phyloP scores from a whole-genome alignment of 768 basidiomycete species.

The Amanita polypyramis region DNA sequence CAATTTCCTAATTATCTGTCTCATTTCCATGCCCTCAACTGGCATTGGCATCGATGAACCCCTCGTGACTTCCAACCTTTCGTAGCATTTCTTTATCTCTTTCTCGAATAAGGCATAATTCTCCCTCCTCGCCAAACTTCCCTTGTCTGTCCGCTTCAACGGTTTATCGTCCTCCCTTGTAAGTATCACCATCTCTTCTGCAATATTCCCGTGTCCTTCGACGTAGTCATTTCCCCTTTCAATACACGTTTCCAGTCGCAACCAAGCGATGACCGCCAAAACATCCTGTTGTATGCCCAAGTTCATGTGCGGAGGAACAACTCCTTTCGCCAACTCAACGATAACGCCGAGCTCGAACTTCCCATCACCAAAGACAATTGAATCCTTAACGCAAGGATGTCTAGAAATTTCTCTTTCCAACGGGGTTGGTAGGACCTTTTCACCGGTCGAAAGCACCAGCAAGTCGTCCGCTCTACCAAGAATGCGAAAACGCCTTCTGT shows the following conservation, averaged over 20 bases:
- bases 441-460: conserved; percentile 31
- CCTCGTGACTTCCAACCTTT: conserved; percentile 14
- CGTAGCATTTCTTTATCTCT: conserved; percentile 25
- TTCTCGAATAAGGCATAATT: conserved; percentile 20
- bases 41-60: conserved; percentile 17
- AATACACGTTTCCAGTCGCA: conserved; percentile 18
- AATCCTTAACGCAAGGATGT: conserved; percentile 26
- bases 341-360: conserved; percentile 25
- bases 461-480: conserved; percentile 30
- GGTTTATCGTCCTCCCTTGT: conserved; percentile 20
- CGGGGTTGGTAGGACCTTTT: conserved; percentile 26
- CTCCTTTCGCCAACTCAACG: conserved; percentile 19
- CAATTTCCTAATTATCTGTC: conserved; percentile 13
- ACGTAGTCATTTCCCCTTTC: conserved; percentile 23
- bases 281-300: neutral
- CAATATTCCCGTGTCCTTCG: conserved; percentile 27
- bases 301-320: neutral
- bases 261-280: neutral
- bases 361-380: conserved; percentile 26
- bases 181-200: conserved; percentile 28
- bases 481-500: conserved; percentile 22
- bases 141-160: conserved; percentile 27
- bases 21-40: conserved; percentile 12
- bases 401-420: conserved; percentile 23
- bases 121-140: conserved; percentile 23